Evolutionary conservation across 805 yeast genomes (phyloP), one percentile per base, ranked within the genome.

Genomic region (Ogataea naganishii): DNA sequence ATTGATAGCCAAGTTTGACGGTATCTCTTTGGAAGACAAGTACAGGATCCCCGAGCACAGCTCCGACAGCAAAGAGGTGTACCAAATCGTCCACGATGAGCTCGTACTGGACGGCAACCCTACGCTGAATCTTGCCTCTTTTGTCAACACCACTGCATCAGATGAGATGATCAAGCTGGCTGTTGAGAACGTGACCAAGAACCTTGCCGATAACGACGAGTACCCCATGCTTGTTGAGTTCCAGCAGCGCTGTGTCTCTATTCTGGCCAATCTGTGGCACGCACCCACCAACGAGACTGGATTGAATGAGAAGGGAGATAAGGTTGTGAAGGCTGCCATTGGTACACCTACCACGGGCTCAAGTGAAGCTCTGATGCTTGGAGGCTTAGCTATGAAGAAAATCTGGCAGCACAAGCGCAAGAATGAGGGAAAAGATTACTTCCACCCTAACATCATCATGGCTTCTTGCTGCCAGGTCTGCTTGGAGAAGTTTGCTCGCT

Each of bases 301-400:
- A 9, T 29, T 34, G 3, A 31, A 44, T 8, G 38, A 41, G 21
- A 33, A 31, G 23, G 31, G 29, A 16, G 32, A 26, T 7, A 23
- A 30, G 26, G 17, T 41, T 46, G 17, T 52, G 47, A 21, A 53
- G 34, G 39, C 49, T 22, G 75, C 94, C 4, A 63, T 84, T 18
- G 96, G 96, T 15, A 76, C 94, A 9, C 92, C 95, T 16, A 83
- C 95, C 32, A 86, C 95, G 2, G 96, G 96, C 5, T 85, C 95
- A 2, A 77, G 89, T 1, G 96, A 86, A 53, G 96, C 96, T 6
- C 77, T 88, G 43, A 84, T 85, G 82, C 70, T 86, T 30, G 96
- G 94, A 25, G 96, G 96, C 4, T 64, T 86, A 32, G 95, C 96
- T 10, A 66, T 88, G 82, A 88, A 88, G 66, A 82, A 84, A 46